Conservation (phyloP, 2,329 filamentous ascomycete species). For the Penicillium sp. region DNA sequence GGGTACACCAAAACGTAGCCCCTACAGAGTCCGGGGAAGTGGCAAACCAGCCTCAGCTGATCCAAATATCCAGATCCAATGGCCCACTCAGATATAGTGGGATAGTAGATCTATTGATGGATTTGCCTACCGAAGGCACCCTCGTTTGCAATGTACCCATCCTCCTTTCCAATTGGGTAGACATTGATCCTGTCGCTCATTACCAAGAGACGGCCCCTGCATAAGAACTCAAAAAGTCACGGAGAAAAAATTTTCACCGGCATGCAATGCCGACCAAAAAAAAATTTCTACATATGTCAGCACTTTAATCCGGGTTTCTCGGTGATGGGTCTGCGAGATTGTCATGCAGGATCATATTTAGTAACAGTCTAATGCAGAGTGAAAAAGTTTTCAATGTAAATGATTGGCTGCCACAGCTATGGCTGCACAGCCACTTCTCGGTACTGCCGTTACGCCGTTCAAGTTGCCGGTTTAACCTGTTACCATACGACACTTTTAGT, state of each 20-base stretch:
- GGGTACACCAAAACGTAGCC: conserved; percentile 13
- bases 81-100: conserved; percentile 10
- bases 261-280: conserved; percentile 6
- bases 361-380: conserved; percentile 23
- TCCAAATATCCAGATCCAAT: conserved; percentile 1
- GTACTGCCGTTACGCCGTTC: conserved; percentile 3
- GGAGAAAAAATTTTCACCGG: conserved; percentile 16
- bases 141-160: background rate
- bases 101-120: conserved; percentile 1
- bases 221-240: background rate
- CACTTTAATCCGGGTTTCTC: conserved; percentile 18
- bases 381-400: conserved; percentile 16
- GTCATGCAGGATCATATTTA: conserved; percentile 20
- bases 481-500: conserved; percentile 1
- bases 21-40: conserved; percentile 20
- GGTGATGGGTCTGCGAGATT: background rate
- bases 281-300: conserved; percentile 14
- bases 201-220: conserved; percentile 9
- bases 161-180: conserved; percentile 9
- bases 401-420: conserved; percentile 14
- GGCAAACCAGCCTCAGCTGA: conserved; percentile 13
- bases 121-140: background rate
- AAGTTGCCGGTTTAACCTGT: conserved; percentile 7
- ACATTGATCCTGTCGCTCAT: background rate
- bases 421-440: conserved; percentile 19